Percentiles rank a stretch among this genome's conserved stretches.
Conservation (phyloP, 169 alveolate genomes). For the Plasmodium coatneyi region DNA sequence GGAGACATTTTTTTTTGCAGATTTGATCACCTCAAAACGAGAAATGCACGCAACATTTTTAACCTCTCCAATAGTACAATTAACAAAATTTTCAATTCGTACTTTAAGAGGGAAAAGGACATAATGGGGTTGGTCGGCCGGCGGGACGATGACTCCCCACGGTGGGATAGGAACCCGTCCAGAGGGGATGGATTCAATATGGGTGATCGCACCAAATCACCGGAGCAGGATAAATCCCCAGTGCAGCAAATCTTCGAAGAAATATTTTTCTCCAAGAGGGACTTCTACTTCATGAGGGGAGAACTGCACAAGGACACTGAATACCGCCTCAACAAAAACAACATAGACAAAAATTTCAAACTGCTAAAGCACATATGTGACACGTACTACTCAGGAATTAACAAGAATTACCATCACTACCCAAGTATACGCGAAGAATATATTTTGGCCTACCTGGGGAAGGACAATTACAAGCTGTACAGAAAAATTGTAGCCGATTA, state of each 20-base stretch:
- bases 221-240: background rate
- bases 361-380: conserved; percentile 52
- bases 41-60: conserved; percentile 60
- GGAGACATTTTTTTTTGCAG: conserved; percentile 72
- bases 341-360: conserved; percentile 58
- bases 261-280: conserved; percentile 47
- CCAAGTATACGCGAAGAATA: conserved; percentile 71
- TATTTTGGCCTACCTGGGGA: conserved; percentile 56
- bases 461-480: conserved; percentile 53
- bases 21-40: conserved; percentile 47
- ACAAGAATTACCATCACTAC: conserved; percentile 29
- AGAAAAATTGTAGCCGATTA: conserved; percentile 58
- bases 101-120: conserved; percentile 46
- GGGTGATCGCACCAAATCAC: background rate
- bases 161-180: background rate
- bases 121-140: background rate
- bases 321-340: conserved; percentile 65
- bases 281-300: conserved; percentile 60
- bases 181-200: background rate
- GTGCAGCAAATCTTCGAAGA: conserved; percentile 41
- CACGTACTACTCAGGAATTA: conserved; percentile 68
- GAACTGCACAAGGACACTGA: conserved; percentile 74
- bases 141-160: background rate
- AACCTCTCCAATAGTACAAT: conserved; percentile 52
- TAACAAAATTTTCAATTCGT: conserved; percentile 35